Base-by-base conservation (phyloP, 1,284 basidiomycete species). In the Cutaneotrichosporon sp. region DNA sequence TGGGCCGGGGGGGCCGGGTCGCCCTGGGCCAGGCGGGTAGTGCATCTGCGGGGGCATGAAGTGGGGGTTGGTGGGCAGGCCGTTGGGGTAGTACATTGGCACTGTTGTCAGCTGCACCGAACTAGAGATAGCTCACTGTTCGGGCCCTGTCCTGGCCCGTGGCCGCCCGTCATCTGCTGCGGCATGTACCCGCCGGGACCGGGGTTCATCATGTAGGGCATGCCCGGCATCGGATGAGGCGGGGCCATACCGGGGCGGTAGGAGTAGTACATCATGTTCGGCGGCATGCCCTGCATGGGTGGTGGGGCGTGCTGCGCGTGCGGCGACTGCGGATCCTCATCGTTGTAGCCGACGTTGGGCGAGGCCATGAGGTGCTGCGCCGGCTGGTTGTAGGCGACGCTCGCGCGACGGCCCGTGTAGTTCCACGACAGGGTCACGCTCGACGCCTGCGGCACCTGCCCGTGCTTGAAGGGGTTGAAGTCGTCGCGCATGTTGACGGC, bases 401-500 rank as follows among this genome's bases (percentile, higher is more conserved):
- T 85, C 68, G 85, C 92, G 47, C 91, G 87, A 79, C 93, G 92
- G 71, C 93, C 93, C 67, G 81, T 89, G 80, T 91, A 95, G 27
- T 90, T 90, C 94, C 93, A 97, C 67, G 85, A 83, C 1, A 89
- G 84, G 24, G 83, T 89, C 67, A 92, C 84, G 69, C 85, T 83
- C 25, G 84, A 80, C 13, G 92, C 86, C 62, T 91, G 89, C 8
- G 84, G 84, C 58, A 92, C 87, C 59, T 63, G 64, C 34, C 64
- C 60, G 71, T 87, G 86, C 80, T 93, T 92, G 72, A 75, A 95
- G 27, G 93, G 91, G 79, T 94, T 95, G 77, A 97, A 97, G 72
- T 97, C 94, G 70, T 95, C 91, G 79, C 93, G 90, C 71, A 93
- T 84, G 73, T 92, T 89, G 47, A 92, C 86, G 22, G 85, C 82